These are phyloP conservation scores for Athelia psychrophila DNA, from an alignment of 1,284 basidiomycete genomes.

Conservation along the genomic window DNA sequence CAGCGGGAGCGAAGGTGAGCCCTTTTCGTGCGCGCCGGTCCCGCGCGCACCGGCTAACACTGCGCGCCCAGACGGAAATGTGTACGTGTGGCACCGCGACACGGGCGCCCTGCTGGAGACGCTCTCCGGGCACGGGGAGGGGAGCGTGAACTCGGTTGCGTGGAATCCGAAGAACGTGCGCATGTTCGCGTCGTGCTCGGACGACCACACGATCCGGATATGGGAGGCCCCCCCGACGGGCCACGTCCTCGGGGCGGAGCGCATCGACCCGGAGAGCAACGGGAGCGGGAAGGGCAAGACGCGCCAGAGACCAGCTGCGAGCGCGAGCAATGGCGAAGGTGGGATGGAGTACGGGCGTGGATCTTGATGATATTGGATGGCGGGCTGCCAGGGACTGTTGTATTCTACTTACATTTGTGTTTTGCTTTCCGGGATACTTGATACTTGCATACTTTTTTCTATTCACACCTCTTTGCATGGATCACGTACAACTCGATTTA, in stretches of 20 bases:
- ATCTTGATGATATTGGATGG: too few relatives aligned
- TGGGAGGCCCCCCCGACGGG: constrained; percentile 64
- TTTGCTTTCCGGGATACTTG: too few relatives aligned
- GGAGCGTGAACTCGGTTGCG: constrained; percentile 92
- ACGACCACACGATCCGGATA: constrained; percentile 82
- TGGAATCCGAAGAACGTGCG: constrained; percentile 89
- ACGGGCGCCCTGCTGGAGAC: constrained; percentile 81
- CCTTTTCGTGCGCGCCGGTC: constrained; percentile 2
- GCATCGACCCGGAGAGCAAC: constrained; percentile 17
- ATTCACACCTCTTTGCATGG: too few relatives aligned
- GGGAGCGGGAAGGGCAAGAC: not conserved
- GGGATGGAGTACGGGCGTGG: constrained; percentile 1
- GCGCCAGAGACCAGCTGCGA: not conserved
- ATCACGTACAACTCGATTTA: too few relatives aligned
- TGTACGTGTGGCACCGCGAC: constrained; percentile 95
- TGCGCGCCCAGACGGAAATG: constrained; percentile 69
- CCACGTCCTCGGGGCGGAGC: not conserved
- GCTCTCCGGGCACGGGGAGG: constrained; percentile 79
- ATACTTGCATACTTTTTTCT: too few relatives aligned
- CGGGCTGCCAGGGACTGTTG: too few relatives aligned
- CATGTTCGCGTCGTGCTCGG: constrained; percentile 94
- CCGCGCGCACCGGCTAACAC: constrained; percentile 1
- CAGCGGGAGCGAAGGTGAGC: constrained; percentile 91
- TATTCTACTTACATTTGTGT: too few relatives aligned
- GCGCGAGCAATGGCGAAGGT: constrained; percentile 5